Conservation (phyloP, 2,329 filamentous ascomycete genomes). For the Elsinoe ampelina region DNA sequence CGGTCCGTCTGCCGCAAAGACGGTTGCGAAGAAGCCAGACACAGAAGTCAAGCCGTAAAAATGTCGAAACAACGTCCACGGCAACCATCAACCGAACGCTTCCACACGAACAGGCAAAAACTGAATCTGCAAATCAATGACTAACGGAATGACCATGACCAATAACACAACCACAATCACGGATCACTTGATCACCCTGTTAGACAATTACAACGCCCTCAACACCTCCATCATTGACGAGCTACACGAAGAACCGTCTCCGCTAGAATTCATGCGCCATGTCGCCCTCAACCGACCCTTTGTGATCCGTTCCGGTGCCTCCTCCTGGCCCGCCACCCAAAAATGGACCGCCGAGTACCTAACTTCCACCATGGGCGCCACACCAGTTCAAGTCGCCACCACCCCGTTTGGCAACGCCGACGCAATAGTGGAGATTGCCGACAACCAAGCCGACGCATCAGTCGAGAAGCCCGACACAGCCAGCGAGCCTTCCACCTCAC, state of each 20-base stretch:
- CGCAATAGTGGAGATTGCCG: conserved; percentile 45
- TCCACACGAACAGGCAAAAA: too few species aligned
- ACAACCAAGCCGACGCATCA: conserved; percentile 58
- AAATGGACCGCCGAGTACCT: conserved; percentile 58
- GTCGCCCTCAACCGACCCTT: conserved; percentile 68
- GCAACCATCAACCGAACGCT: too few species aligned
- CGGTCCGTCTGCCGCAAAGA: too few species aligned
- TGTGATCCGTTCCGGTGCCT: conserved; percentile 55
- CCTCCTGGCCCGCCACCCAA: conserved; percentile 52
- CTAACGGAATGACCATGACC: too few species aligned
- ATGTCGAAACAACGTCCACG: too few species aligned
- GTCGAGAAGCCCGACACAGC: conserved; percentile 50
- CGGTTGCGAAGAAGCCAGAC: too few species aligned
- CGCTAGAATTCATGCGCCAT: conserved; percentile 71
- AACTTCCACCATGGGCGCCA: conserved; percentile 43
- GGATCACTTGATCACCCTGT: conserved; percentile 32
- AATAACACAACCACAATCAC: background rate
- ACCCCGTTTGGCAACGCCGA: conserved; percentile 61
- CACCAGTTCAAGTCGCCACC: conserved; percentile 63
- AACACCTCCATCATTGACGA: conserved; percentile 54
- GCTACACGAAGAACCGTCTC: conserved; percentile 55
- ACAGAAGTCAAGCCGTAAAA: too few species aligned
- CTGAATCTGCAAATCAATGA: too few species aligned
- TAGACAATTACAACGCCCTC: conserved; percentile 64
- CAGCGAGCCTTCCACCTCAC: too few species aligned